Conservation (phyloP, 768 basidiomycete species). For the Xerocomus potaroensis region DNA sequence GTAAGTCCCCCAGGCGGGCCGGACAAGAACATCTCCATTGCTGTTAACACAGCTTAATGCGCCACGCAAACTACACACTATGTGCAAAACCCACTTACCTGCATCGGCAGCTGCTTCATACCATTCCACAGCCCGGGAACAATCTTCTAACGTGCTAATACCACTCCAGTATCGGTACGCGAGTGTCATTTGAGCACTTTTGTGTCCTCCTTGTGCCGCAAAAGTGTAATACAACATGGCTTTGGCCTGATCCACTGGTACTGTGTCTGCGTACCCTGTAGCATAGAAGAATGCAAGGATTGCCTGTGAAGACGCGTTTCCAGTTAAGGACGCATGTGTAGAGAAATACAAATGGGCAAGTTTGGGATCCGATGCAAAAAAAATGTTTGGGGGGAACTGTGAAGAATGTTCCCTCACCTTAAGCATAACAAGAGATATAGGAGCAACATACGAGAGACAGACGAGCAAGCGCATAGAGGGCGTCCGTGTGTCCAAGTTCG, state of each 20-base stretch:
- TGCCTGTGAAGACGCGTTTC: constrained; percentile 85
- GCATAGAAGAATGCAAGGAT: constrained; percentile 85
- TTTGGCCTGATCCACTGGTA: constrained; percentile 66
- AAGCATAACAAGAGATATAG: neutral
- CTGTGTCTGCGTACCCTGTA: constrained; percentile 70
- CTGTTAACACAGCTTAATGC: constrained; percentile 33
- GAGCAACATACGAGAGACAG: constrained; percentile 56
- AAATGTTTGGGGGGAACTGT: constrained; percentile 69
- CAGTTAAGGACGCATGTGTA: constrained; percentile 61
- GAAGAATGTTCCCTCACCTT: neutral
- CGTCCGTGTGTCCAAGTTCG: constrained; percentile 72
- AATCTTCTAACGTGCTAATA: constrained; percentile 86
- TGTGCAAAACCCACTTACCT: constrained; percentile 44
- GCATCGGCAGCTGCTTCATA: constrained; percentile 88
- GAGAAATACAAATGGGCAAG: constrained; percentile 62
- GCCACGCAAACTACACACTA: neutral
- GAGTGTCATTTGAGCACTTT: constrained; percentile 87
- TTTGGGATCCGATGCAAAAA: constrained; percentile 59
- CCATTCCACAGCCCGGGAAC: constrained; percentile 78
- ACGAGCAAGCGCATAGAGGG: constrained; percentile 61
- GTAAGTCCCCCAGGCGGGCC: constrained; percentile 92
- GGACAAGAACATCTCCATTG: constrained; percentile 73
- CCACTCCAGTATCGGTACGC: constrained; percentile 96
- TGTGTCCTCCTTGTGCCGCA: constrained; percentile 82
- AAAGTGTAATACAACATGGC: constrained; percentile 94